Conservation (phyloP, 169 alveolate species). For the Babesia gibsoni region DNA sequence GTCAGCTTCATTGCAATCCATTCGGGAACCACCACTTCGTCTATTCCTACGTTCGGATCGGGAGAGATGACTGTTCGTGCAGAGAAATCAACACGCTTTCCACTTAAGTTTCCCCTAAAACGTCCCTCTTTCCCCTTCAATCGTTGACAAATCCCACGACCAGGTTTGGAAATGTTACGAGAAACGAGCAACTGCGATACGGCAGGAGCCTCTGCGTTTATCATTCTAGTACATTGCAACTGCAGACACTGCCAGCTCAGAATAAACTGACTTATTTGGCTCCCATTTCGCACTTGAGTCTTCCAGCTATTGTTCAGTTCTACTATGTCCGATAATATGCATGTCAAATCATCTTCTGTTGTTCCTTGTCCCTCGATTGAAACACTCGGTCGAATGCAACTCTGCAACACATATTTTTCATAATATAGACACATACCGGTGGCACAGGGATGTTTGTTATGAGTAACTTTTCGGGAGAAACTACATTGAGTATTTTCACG, state of each 20-base stretch:
- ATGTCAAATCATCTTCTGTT: slow-evolving; percentile 95
- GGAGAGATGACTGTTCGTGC: slow-evolving; percentile 99
- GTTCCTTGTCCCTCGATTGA: slow-evolving; percentile 87
- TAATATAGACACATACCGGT: slow-evolving; percentile 77
- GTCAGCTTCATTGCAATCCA: slow-evolving; percentile 94
- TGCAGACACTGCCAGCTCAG: slow-evolving; percentile 87
- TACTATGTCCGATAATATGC: slow-evolving; percentile 87
- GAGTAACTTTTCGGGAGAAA: slow-evolving; percentile 89
- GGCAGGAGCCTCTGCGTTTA: slow-evolving; percentile 92
- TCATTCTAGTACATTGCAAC: slow-evolving; percentile 85
- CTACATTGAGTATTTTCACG: slow-evolving; percentile 87
- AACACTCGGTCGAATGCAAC: slow-evolving; percentile 95
- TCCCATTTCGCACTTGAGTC: slow-evolving; percentile 82
- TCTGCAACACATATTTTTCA: background rate
- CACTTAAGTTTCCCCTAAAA: slow-evolving; percentile 97
- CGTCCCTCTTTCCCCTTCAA: slow-evolving; percentile 94
- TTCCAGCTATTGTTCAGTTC: slow-evolving; percentile 76
- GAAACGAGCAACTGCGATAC: slow-evolving; percentile 81
- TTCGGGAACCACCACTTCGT: slow-evolving; percentile 96
- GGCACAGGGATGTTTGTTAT: slow-evolving; percentile 92
- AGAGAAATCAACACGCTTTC: slow-evolving; percentile 98
- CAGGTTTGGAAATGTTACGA: slow-evolving; percentile 75
- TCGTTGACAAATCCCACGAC: slow-evolving; percentile 80
- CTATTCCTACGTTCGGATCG: slow-evolving; percentile 97
- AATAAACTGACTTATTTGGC: slow-evolving; percentile 80